A percentile compares a stretch with the other conserved stretches of the same genome.
These are phyloP conservation scores for Metschnikowia lachancei DNA, from an alignment of 805 yeast species.

Conservation along the genomic window DNA sequence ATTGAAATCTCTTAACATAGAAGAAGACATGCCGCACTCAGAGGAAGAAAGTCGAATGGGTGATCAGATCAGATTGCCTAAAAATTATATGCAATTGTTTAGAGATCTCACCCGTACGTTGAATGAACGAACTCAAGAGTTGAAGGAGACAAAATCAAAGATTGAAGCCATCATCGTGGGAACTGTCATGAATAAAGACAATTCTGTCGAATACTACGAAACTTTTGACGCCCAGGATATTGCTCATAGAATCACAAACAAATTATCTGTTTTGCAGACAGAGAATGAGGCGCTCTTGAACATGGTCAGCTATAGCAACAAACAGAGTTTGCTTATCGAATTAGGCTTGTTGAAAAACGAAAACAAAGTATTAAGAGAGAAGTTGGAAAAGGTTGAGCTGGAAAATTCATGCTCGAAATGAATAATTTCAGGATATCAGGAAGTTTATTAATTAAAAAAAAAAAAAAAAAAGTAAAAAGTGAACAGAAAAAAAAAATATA, in stretches of 20 bases:
- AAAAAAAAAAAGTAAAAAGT: background rate
- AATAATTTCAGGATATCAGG: background rate
- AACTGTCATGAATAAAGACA: conserved; percentile 23
- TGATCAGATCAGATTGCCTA: conserved; percentile 37
- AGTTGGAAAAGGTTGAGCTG: conserved; percentile 10
- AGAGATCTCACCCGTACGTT: conserved; percentile 48
- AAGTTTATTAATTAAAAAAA: background rate
- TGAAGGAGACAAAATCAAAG: conserved; percentile 58
- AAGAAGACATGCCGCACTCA: conserved; percentile 6
- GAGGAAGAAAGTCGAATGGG: conserved; percentile 8
- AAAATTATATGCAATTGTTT: conserved; percentile 46
- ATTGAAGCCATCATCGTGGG: conserved; percentile 56
- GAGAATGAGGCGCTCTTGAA: conserved; percentile 71
- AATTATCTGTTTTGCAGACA: conserved; percentile 55
- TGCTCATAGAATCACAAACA: conserved; percentile 66
- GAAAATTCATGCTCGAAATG: conserved; percentile 4
- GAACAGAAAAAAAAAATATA: background rate
- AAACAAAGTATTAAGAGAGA: conserved; percentile 18
- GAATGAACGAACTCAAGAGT: conserved; percentile 45
- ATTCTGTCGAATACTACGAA: conserved; percentile 47
- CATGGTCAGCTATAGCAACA: conserved; percentile 72
- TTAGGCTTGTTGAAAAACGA: conserved; percentile 56
- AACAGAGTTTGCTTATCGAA: conserved; percentile 68
- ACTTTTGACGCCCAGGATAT: conserved; percentile 72
- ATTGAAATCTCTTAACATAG: conserved; percentile 20